These are phyloP conservation scores for Saussurea involucrata DNA, from an alignment of 129 eudicot species.

Conservation along the genomic window DNA sequence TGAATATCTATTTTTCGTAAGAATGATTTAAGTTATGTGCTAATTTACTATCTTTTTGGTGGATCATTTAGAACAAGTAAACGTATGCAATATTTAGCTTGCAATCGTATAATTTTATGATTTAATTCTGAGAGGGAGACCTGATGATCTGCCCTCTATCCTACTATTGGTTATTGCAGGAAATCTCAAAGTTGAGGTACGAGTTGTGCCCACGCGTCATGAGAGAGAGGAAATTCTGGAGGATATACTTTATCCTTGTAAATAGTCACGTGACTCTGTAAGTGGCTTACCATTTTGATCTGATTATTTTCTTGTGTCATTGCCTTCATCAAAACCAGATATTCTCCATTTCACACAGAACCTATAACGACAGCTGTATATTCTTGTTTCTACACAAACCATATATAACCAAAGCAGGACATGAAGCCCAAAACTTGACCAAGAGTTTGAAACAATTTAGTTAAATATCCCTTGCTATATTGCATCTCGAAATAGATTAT, in stretches of 20 bases:
- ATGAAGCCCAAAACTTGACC: background rate
- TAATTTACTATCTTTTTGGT: background rate
- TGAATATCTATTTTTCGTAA: background rate
- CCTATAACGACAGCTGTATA: background rate
- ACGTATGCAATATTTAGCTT: background rate
- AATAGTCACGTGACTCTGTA: constrained; percentile 82
- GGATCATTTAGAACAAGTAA: background rate
- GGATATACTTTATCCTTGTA: constrained; percentile 82
- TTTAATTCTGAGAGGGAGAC: background rate
- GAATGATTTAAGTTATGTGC: background rate
- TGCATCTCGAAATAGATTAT: background rate
- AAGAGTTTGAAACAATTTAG: background rate
- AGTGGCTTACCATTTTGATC: constrained; percentile 32
- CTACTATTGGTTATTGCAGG: constrained; percentile 43
- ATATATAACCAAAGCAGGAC: background rate
- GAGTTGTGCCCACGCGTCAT: constrained; percentile 88
- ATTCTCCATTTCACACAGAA: background rate
- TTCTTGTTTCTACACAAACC: background rate
- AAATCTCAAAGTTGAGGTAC: constrained; percentile 82
- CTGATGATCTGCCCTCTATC: background rate
- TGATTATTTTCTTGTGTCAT: constrained; percentile 2
- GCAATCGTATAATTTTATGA: background rate
- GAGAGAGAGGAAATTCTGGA: constrained; percentile 96
- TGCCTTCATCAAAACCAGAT: background rate
- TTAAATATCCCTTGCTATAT: background rate